These are phyloP conservation scores for Apophysomyces sp. DNA, from an alignment of 371 early-diverging fungal genomes.

Conservation along the genomic window DNA sequence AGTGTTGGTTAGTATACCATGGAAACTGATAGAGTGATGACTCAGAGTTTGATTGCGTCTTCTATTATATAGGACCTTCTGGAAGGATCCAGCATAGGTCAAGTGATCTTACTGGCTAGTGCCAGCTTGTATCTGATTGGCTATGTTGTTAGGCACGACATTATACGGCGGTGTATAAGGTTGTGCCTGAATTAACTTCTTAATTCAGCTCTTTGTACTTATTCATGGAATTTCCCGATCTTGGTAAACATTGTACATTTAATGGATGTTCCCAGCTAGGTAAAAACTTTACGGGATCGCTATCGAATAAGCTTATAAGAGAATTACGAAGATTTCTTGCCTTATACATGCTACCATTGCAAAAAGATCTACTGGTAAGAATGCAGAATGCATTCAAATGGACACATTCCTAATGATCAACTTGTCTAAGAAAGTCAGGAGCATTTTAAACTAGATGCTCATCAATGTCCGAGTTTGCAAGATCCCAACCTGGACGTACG, in stretches of 20 bases:
- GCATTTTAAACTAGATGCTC: conserved; percentile 60
- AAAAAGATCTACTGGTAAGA: conserved; percentile 55
- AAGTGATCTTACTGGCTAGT: too few relatives aligned
- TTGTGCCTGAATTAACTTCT: background rate
- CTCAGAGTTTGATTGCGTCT: too few relatives aligned
- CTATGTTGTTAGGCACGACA: too few relatives aligned
- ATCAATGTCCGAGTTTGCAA: conserved; percentile 46
- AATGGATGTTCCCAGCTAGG: conserved; percentile 44
- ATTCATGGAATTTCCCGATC: conserved; percentile 54
- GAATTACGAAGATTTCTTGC: conserved; percentile 65
- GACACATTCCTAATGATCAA: background rate
- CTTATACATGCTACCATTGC: conserved; percentile 58
- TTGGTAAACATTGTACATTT: conserved; percentile 58
- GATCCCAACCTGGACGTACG: conserved; percentile 52
- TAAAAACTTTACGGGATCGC: conserved; percentile 1
- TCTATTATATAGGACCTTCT: too few relatives aligned
- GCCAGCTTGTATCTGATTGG: too few relatives aligned
- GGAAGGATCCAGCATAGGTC: too few relatives aligned
- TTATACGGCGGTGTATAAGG: too few relatives aligned
- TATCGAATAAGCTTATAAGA: too few relatives aligned
- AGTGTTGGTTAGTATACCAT: too few relatives aligned
- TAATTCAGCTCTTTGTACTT: background rate
- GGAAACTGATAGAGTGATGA: too few relatives aligned
- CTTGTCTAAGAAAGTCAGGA: conserved; percentile 42
- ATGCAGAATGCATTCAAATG: background rate